Evolutionary conservation across 1,139 yeast species (phyloP), one percentile per base, ranked within the genome.

Genomic region (Trichomonascaceae sp.): DNA sequence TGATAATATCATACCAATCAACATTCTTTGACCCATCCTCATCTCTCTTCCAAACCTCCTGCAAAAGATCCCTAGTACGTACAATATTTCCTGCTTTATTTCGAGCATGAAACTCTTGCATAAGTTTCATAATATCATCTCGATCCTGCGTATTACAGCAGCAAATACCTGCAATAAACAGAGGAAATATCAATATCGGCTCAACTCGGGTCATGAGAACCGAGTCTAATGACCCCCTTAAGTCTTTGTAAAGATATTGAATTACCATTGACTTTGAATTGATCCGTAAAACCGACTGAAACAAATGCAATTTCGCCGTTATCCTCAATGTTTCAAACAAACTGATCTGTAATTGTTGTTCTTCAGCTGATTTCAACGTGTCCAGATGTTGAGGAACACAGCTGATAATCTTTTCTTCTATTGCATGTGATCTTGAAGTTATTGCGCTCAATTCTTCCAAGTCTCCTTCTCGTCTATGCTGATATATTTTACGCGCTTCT

Each of bases 81-180:
- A 74, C 75, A 44, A 85, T 78, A 65, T 86, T 87, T 70, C 85
- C 81, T 55, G 87, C 85, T 49, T 82, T 81, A 64, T 86, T 86
- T 20, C 86, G 71, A 47, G 76, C 72, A 59, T 83, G 80, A 61
- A 82, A 79, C 43, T 73, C 78, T 24, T 80, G 80, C 58, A 86
- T 79, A 56, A 87, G 72, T 19, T 64, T 66, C 50, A 74, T 67
- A 80, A 86, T 83, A 46, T 71, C 66, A 15, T 68, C 68, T 20
- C 88, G 75, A 17, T 67, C 66, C 41, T 63, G 69, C 3, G 70
- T 69, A 0, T 77, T 71, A 8, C 82, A 78, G 62, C 87, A 80
- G 65, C 83, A 84, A 61, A 87, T 79, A 1, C 95, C 93, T 0
- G 90, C 85, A 38, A 87, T 82, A 64, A 87, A 87, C 58, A 85